Conservation (phyloP, 1,139 yeast genomes). For the Geotrichum europaeum region DNA sequence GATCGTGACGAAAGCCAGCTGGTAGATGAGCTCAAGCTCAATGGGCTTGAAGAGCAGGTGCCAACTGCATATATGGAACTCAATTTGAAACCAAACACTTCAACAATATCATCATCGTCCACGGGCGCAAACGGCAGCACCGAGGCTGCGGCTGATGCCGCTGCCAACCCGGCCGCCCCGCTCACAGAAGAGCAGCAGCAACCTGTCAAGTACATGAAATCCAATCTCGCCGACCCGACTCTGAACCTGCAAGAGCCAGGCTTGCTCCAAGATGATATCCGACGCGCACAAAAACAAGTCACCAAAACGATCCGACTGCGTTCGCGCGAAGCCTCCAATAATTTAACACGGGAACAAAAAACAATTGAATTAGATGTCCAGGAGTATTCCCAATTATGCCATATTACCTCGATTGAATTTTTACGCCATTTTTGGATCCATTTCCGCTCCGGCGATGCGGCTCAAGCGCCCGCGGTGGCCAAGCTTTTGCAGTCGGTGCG, state of each 20-base stretch:
- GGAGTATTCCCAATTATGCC: slow-evolving; percentile 39
- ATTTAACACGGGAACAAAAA: slow-evolving; percentile 17
- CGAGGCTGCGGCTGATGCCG: neutral
- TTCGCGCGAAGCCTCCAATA: slow-evolving; percentile 22
- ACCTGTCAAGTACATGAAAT: slow-evolving; percentile 21
- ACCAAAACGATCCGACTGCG: slow-evolving; percentile 23
- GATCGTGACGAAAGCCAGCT: slow-evolving; percentile 34
- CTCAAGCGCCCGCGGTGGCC: slow-evolving; percentile 43
- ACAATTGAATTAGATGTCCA: slow-evolving; percentile 22
- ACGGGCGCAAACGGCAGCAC: neutral
- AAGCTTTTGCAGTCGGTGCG: slow-evolving; percentile 44
- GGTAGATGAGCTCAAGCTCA: slow-evolving; percentile 49
- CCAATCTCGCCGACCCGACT: slow-evolving; percentile 19
- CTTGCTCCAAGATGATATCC: slow-evolving; percentile 18
- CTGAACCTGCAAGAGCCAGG: slow-evolving; percentile 24
- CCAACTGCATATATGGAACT: slow-evolving; percentile 54
- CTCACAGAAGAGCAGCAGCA: slow-evolving; percentile 14
- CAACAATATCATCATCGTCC: neutral
- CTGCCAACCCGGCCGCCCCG: slow-evolving; percentile 3
- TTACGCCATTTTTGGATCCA: slow-evolving; percentile 65
- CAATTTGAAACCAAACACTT: slow-evolving; percentile 34
- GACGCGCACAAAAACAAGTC: slow-evolving; percentile 25
- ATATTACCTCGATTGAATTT: slow-evolving; percentile 65
- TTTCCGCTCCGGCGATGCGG: slow-evolving; percentile 52
- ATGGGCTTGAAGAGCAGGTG: slow-evolving; percentile 53